phyloP scores from a whole-genome alignment of 73 alveolate species.

The Stentor coeruleus region DNA sequence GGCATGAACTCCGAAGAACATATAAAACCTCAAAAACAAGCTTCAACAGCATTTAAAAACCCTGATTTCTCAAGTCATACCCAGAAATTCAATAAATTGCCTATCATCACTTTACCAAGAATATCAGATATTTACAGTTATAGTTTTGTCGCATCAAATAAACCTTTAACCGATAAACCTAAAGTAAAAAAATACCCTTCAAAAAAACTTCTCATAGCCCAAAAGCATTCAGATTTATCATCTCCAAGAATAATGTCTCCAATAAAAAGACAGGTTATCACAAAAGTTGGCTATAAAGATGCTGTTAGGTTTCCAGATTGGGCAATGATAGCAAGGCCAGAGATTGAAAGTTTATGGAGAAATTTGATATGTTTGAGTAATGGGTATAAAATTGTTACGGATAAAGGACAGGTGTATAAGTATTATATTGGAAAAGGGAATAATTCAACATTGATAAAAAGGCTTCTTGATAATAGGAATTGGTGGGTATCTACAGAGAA shows the following conservation, averaged over 20 bases:
- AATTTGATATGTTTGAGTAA: not conserved
- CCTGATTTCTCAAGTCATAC: not conserved
- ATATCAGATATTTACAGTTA: no score
- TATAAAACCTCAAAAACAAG: not conserved
- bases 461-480: not conserved
- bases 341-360: not conserved
- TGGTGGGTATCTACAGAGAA: not conserved
- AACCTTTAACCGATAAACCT: no score
- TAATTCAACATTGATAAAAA: not conserved
- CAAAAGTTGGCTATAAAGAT: not conserved
- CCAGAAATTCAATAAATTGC: not conserved
- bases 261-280: not conserved
- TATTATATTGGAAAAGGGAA: not conserved
- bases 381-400: not conserved
- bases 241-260: no score
- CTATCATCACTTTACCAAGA: not conserved
- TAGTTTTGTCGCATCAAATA: no score
- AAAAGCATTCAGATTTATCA: no score
- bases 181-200: no score
- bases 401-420: not conserved
- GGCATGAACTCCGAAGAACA: not conserved
- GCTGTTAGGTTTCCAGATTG: not conserved
- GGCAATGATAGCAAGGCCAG: not conserved
- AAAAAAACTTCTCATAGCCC: no score
- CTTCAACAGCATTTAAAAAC: not conserved